Percentiles rank a stretch among this genome's conserved stretches.
Evolutionary conservation across 2,329 filamentous ascomycete species (phyloP).

Genomic region (Drechslerella dactyloides): DNA sequence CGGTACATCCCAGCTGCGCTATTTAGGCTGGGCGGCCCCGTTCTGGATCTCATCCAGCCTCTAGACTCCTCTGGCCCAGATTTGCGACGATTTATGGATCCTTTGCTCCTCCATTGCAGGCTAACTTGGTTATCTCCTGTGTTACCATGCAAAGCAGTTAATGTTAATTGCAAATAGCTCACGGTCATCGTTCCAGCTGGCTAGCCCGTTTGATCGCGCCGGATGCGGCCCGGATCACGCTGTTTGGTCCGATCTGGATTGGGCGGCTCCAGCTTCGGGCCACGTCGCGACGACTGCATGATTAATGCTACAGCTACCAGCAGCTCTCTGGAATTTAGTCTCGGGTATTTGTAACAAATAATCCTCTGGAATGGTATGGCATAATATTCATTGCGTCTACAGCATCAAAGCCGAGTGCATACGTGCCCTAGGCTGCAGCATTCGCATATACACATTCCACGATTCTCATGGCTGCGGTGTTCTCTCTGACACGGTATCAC

Average conservation of each 20-base stretch:
- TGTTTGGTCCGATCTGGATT: background rate
- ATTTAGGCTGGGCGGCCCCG: background rate
- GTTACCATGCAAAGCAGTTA: conserved; percentile 2
- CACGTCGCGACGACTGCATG: background rate
- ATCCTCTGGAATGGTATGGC: too few relatives aligned
- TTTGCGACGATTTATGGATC: background rate
- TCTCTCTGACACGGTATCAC: conserved; percentile 6
- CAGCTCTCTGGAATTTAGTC: too few relatives aligned
- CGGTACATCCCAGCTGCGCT: background rate
- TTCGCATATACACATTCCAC: background rate
- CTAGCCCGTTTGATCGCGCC: background rate
- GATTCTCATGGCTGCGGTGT: background rate
- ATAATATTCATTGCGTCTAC: too few relatives aligned
- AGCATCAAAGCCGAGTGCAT: too few relatives aligned
- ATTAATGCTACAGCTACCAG: background rate
- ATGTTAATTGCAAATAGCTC: background rate
- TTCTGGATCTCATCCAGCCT: conserved; percentile 5
- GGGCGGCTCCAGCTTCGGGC: background rate
- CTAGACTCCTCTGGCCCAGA: background rate
- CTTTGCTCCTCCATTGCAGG: background rate
- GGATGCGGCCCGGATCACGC: background rate
- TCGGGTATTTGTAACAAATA: too few relatives aligned
- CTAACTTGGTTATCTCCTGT: background rate
- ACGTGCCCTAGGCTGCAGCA: background rate
- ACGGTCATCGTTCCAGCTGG: too few relatives aligned